Base-by-base conservation (phyloP, 805 yeast genomes). In the Tetrapisispora arboricola region DNA sequence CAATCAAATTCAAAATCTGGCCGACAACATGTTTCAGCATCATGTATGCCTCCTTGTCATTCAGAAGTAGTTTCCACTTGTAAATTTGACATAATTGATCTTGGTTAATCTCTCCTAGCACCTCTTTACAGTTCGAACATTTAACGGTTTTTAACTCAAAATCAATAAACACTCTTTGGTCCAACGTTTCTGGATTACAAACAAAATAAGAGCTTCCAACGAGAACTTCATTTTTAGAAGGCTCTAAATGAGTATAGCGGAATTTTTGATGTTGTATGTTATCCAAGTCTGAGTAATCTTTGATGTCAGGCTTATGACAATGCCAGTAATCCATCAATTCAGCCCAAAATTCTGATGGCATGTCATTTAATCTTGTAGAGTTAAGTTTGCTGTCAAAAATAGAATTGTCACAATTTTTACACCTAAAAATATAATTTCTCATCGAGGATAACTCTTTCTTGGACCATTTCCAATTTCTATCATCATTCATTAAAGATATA, bases 251-350 rank as follows among this genome's bases (percentile, higher is more conserved):
- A 29, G 49, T 49, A 36, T 51, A 52, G 12, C 44, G 48, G 7
- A 39, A 6, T n/a, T n/a, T 28, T 8, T n/a, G 31, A 15, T 9
- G 5, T 28, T n/a, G n/a, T n/a, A n/a, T n/a, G n/a, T n/a, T n/a
- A n/a, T n/a, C n/a, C n/a, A n/a, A n/a, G n/a, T 10, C 11, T 21
- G 32, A 10, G 1, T 9, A 42, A 40, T 44, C 25, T 7, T 20
- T 24, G 9, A 20, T 44, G 44, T 32, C 61, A 0, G 94, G 94
- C 51, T 81, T 82, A 55, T 90, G 96, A 56, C 98, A 90, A 58
- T 90, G 96, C 98, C 98, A 90, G 49, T 82, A 83, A 43, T 90
- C 97, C 94, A 90, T 82, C 72, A 92, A 65, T 57, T 90, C 98
- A 12, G 81, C 76, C 98, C 98, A 90, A 37, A 76, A 67, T 54